Conservation (phyloP, 139 green algal genomes). For the Nannochloris sp. region DNA sequence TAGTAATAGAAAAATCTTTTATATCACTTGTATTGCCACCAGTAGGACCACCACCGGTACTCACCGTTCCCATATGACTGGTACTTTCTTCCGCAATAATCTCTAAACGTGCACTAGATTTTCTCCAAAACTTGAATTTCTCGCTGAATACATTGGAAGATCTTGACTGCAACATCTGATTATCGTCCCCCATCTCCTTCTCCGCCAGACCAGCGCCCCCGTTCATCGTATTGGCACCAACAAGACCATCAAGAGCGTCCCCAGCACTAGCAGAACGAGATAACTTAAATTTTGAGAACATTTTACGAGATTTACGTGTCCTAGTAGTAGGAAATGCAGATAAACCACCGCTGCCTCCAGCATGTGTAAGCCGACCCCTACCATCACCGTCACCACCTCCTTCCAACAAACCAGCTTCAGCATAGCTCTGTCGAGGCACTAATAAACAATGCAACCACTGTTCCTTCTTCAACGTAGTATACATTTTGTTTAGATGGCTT, state of each 20-base stretch:
- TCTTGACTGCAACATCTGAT: too few relatives aligned
- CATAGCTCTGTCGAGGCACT: background rate
- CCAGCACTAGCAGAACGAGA: too few relatives aligned
- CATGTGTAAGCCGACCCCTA: slow-evolving; percentile 8
- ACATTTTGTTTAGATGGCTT: slow-evolving; percentile 63
- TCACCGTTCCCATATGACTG: background rate
- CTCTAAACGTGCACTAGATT: background rate
- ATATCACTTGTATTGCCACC: background rate
- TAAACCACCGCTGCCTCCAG: background rate
- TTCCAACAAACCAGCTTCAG: slow-evolving; percentile 3
- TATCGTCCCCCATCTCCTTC: too few relatives aligned
- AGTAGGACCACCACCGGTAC: background rate
- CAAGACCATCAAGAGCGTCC: too few relatives aligned
- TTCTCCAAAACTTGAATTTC: background rate
- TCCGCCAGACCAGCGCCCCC: too few relatives aligned
- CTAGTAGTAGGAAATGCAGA: too few relatives aligned
- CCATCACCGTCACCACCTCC: slow-evolving; percentile 18
- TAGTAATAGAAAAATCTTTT: background rate
- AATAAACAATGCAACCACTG: background rate
- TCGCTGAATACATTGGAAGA: background rate
- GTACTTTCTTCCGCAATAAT: background rate
- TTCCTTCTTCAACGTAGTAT: slow-evolving; percentile 44
- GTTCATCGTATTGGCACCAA: too few relatives aligned
- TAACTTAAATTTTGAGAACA: too few relatives aligned
- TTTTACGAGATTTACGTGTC: too few relatives aligned